phyloP scores from a whole-genome alignment of 345 rosid species.

The Trapa incisa region DNA sequence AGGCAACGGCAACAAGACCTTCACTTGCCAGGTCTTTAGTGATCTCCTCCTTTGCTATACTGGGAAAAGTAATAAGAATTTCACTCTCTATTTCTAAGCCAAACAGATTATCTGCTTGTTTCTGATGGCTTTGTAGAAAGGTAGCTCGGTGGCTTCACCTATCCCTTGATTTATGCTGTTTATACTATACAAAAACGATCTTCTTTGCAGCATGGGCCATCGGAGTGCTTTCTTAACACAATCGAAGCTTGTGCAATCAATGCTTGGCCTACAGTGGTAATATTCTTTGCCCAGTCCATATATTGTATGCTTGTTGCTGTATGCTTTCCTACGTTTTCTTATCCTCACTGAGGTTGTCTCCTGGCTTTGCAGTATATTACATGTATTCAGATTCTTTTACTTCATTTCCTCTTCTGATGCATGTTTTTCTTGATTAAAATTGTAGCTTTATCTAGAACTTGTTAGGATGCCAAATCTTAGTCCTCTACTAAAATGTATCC shows the following conservation, averaged over 20 bases:
- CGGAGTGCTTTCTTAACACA: constrained; percentile 69
- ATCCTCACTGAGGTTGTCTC: not conserved
- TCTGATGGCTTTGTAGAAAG: not conserved
- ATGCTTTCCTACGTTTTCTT: not conserved
- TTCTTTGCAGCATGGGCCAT: constrained; percentile 63
- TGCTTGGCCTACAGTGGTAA: constrained; percentile 66
- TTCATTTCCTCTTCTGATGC: not conserved
- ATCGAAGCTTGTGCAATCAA: constrained; percentile 84
- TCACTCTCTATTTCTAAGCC: not conserved
- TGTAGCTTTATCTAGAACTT: not conserved
- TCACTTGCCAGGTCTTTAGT: constrained; percentile 57
- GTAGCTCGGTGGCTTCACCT: not conserved
- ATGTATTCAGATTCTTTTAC: not conserved
- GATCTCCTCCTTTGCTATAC: not conserved
- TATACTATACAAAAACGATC: not conserved
- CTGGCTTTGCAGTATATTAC: not conserved
- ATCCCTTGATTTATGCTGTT: not conserved
- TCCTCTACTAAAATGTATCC: not conserved
- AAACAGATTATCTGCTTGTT: not conserved
- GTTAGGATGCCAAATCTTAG: not conserved
- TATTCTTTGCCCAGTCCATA: not conserved
- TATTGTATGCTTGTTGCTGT: not conserved
- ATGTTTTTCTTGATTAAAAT: not conserved
- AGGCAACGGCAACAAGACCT: constrained; percentile 44
- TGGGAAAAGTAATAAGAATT: not conserved